Conservation (phyloP, 192 early-diverging fungal species). For the Backusella mclennaniae region DNA sequence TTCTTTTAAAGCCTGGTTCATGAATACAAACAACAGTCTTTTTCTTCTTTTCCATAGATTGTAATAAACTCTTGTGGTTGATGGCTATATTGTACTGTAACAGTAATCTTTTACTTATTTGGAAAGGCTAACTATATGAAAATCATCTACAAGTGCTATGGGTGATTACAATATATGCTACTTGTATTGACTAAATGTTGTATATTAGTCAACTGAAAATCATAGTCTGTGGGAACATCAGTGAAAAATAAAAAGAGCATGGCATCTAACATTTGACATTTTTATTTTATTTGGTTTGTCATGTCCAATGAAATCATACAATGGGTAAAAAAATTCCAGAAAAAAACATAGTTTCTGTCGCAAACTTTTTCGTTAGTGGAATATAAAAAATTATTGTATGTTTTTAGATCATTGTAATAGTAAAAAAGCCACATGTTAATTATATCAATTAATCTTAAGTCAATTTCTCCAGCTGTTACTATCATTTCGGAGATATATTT, state of each 20-base stretch:
- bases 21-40: background rate
- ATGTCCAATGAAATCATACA: background rate
- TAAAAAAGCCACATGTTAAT: background rate
- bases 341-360: background rate
- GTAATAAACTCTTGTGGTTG: constrained; percentile 1
- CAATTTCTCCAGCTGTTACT: background rate
- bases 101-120: background rate
- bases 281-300: background rate
- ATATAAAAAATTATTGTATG: background rate
- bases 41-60: background rate
- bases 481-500: constrained; percentile 1
- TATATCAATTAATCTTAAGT: constrained; percentile 6
- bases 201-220: background rate
- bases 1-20: constrained; percentile 7
- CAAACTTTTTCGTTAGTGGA: background rate
- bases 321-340: background rate
- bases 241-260: background rate
- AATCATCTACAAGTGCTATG: background rate
- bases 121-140: background rate
- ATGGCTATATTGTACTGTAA: background rate
- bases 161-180: background rate
- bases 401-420: background rate
- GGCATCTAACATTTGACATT: background rate
- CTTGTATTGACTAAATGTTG: background rate
- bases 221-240: background rate